Conservation (phyloP, 306 rosid genomes). For the Pyrus betulifolia region DNA sequence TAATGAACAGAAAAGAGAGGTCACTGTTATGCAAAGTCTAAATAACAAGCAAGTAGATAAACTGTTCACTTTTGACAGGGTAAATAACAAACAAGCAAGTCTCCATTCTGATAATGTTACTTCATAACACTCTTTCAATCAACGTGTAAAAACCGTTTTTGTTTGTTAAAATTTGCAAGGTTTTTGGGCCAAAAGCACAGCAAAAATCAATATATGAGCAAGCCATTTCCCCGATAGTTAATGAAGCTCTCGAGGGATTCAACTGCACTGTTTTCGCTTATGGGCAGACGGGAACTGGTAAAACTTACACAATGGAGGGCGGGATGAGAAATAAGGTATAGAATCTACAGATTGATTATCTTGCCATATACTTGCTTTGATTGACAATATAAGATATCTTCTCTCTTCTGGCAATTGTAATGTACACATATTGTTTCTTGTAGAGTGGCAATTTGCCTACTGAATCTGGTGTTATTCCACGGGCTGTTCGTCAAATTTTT, state of each 20-base stretch:
- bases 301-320: constrained; percentile 99
- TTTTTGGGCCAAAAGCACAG: constrained; percentile 88
- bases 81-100: not conserved
- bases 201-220: constrained; percentile 90
- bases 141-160: not conserved
- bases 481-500: constrained; percentile 90
- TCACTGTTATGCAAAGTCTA: constrained; percentile 64
- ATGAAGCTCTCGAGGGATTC: constrained; percentile 92
- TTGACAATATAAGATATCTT: not conserved
- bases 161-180: constrained; percentile 32
- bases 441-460: constrained; percentile 83
- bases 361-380: not conserved
- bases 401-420: not conserved
- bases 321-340: constrained; percentile 85
- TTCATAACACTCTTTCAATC: not conserved
- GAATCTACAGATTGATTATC: constrained; percentile 42
- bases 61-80: constrained; percentile 87
- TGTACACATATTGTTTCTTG: not conserved
- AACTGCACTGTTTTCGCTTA: constrained; percentile 95
- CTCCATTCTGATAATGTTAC: not conserved
- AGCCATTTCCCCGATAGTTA: constrained; percentile 83
- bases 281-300: constrained; percentile 98
- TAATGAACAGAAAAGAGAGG: constrained; percentile 78
- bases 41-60: constrained; percentile 85
- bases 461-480: constrained; percentile 94